These are phyloP conservation scores for Yamadazyma friedrichii DNA, from an alignment of 1,139 yeast genomes.

Conservation along the genomic window DNA sequence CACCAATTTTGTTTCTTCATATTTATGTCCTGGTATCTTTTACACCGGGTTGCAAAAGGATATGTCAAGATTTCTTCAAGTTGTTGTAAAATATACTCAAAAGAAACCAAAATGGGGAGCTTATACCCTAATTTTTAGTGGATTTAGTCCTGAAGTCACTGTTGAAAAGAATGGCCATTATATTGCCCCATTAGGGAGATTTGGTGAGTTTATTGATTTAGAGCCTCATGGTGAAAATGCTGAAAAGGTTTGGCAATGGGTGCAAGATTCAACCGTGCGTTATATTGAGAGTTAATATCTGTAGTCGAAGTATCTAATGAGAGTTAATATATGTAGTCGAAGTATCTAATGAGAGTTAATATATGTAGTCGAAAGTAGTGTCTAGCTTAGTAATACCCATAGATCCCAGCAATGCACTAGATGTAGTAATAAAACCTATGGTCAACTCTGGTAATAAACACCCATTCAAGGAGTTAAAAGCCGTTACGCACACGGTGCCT, in stretches of 20 bases:
- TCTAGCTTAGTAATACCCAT: too few species aligned
- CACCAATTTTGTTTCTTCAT: constrained; percentile 30
- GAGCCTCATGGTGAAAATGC: neutral
- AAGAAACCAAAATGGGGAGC: constrained; percentile 17
- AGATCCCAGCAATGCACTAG: too few species aligned
- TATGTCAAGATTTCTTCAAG: constrained; percentile 9
- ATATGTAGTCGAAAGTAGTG: too few species aligned
- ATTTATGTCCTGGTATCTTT: constrained; percentile 50
- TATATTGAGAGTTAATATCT: neutral
- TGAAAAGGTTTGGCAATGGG: neutral
- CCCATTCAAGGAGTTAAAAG: too few species aligned
- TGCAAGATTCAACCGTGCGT: neutral
- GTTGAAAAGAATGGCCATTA: constrained; percentile 10
- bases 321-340: too few species aligned
- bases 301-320: too few species aligned
- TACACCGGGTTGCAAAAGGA: constrained; percentile 41
- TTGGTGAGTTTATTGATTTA: neutral
- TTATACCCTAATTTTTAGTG: constrained; percentile 24
- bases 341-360: too few species aligned
- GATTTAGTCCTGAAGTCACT: constrained; percentile 19
- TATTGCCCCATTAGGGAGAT: constrained; percentile 8
- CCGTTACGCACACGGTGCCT: too few species aligned
- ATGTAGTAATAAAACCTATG: too few species aligned
- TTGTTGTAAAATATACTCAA: neutral
- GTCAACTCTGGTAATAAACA: too few species aligned